phyloP scores from a whole-genome alignment of 768 basidiomycete genomes.

The Multifurca ochricompacta region DNA sequence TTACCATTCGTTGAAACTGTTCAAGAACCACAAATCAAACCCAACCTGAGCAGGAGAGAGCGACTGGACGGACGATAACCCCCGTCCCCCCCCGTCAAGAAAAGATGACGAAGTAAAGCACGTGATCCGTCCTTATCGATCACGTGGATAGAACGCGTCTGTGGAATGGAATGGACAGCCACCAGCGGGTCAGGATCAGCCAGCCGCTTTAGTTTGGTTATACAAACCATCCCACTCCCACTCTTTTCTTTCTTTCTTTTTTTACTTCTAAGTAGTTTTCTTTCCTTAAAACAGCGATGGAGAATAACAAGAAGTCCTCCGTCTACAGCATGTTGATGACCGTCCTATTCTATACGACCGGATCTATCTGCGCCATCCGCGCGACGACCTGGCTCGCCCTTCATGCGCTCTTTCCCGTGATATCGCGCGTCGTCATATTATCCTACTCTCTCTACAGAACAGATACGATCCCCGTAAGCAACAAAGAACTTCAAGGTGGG shows the following conservation, averaged over 20 bases:
- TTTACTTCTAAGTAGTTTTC: neutral
- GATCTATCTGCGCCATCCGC: neutral
- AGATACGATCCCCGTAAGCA: too few species aligned
- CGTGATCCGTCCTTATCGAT: neutral
- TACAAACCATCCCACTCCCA: neutral
- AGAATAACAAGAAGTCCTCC: neutral
- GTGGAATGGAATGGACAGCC: too few species aligned
- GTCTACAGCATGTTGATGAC: constrained; percentile 7
- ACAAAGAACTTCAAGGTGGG: too few species aligned
- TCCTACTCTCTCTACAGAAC: neutral
- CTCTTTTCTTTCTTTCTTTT: neutral
- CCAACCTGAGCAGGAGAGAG: neutral
- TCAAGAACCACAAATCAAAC: too few species aligned
- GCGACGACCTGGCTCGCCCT: neutral
- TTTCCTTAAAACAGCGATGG: neutral
- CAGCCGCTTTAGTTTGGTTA: neutral
- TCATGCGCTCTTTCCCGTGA: neutral
- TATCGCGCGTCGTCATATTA: neutral
- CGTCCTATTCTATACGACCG: constrained; percentile 4
- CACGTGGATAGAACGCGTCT: neutral
- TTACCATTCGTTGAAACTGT: neutral
- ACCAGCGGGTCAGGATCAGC: too few species aligned
- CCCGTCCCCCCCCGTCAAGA: too few species aligned
- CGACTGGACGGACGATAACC: neutral
- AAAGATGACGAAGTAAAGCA: neutral